Evolutionary conservation across 768 basidiomycete species (phyloP), one percentile per base, ranked within the genome.

Genomic region (Pleurotus salmoneostramineus): DNA sequence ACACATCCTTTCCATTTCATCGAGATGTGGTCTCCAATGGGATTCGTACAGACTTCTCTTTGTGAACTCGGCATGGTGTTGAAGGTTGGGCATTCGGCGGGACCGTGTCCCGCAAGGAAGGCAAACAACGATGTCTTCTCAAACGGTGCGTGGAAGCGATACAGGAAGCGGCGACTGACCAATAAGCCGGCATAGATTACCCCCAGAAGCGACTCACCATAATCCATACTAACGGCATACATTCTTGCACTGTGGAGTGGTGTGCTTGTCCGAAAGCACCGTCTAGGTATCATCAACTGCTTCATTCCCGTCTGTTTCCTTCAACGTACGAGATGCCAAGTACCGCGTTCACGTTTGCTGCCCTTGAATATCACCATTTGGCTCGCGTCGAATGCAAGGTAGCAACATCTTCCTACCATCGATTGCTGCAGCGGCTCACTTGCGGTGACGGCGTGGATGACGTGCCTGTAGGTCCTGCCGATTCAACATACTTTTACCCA

Each of bases 31-130:
- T 51, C 34, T 21, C 57, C 32, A 12, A 17, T 11, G 15, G 15
- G 21, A 32, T 61, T 61, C 33, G 12, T 34, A 37, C 14, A 17
- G 21, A 33, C 34, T 14, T n/a, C 36, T 34, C 44, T 58, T 42
- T 61, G 63, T 11, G 67, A 44, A 47, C 65, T 61, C 2, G 68
- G 69, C n/a, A 44, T 60, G 11, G 21, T 34, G 15, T 33, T 58
- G 6, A 43, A 58, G 15, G 34, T 63, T 14, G 64, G 64, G 0
- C 64, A 66, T 34, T 14, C n/a, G n/a, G n/a, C 42, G 3, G 43
- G 40, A 3, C 21, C 60, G 31, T 11, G 44, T 6, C 50, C 46
- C n/a, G n/a, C n/a, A n/a, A n/a, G n/a, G n/a, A n/a, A n/a, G n/a
- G n/a, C n/a, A n/a, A n/a, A n/a, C n/a, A n/a, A n/a, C n/a, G n/a